Conservation (phyloP, 2,329 filamentous ascomycete species). For the Alternaria dauci region DNA sequence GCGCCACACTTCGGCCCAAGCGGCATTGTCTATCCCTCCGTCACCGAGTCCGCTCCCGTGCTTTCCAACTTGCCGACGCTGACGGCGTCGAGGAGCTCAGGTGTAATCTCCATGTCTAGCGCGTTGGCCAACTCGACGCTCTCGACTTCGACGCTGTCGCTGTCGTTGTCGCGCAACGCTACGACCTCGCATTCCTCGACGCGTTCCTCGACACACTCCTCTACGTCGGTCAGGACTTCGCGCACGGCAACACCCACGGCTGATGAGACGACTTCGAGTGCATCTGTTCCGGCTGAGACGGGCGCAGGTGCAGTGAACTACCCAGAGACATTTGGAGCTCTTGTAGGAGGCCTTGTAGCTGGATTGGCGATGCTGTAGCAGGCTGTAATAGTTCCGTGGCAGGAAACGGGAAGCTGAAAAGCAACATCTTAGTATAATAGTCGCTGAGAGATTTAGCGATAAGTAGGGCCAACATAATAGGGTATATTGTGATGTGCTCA, state of each 20-base stretch:
- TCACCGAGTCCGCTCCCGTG: constrained; percentile 15
- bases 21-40: constrained; percentile 26
- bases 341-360: constrained; percentile 33
- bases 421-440: neutral
- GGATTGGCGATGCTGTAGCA: constrained; percentile 28
- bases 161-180: constrained; percentile 1
- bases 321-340: constrained; percentile 25
- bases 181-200: constrained; percentile 8
- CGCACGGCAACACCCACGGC: constrained; percentile 12
- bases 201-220: constrained; percentile 3
- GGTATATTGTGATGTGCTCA: constrained; percentile 39
- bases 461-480: constrained; percentile 24
- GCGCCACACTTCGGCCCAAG: constrained; percentile 28
- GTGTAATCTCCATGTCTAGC: constrained; percentile 6
- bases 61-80: constrained; percentile 16
- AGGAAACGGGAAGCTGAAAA: neutral
- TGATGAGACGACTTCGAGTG: constrained; percentile 17
- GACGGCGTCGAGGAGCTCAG: constrained; percentile 13
- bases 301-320: constrained; percentile 29
- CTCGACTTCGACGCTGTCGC: constrained; percentile 3
- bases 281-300: constrained; percentile 22
- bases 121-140: constrained; percentile 13
- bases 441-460: neutral
- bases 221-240: constrained; percentile 14
- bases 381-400: neutral